Evolutionary conservation across 2,329 filamentous ascomycete species (phyloP), one percentile per base, ranked within the genome.

Genomic region (Ilyonectria sp.): DNA sequence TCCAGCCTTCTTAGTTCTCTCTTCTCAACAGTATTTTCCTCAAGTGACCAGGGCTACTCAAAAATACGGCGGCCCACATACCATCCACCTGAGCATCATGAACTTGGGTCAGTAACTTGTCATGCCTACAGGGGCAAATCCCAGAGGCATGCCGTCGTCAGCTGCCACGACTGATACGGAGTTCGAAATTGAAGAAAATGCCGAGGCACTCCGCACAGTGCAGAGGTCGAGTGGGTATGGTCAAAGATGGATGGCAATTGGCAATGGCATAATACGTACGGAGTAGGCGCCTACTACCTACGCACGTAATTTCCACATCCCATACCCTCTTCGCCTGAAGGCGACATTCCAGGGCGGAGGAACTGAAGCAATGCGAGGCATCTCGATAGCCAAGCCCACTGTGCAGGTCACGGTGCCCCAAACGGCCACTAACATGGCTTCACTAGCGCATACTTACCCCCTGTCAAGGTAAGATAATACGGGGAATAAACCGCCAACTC

Each of bases 391-490:
- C 19, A 52, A n/a, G 49, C 13, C 49, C 19, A 19, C 44, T 46
- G 44, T 21, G n/a, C n/a, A 46, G 60, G 43, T 57, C 43, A 54
- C 46, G 49, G 37, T n/a, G 54, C 35, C 43, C 50, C 37, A 53
- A 43, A 44, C 21, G 57, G 44, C 44, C n/a, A 59, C 66, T 37
- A 57, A 43, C 67, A 62, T 69, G 55, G 50, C 67, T 68, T 68
- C 35, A 56, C 69, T 74, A 65, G 69, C 69, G 72, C 73, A 63
- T 50, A 33, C 47, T 68, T 31, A 13, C 35, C 73, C 73, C 72
- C 69, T 75, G 73, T 64, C 68, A 59, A 60, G 60, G 69, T 54
- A 55, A 70, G 70, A 73, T 3, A 74, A 70, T 66, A 71, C 69
- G 63, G 60, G 69, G 66, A 57, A 56, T 62, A 58, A 55, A 53